Base-by-base conservation (phyloP, 2,329 filamentous ascomycete species). In the Fusarium xyrophilum region DNA sequence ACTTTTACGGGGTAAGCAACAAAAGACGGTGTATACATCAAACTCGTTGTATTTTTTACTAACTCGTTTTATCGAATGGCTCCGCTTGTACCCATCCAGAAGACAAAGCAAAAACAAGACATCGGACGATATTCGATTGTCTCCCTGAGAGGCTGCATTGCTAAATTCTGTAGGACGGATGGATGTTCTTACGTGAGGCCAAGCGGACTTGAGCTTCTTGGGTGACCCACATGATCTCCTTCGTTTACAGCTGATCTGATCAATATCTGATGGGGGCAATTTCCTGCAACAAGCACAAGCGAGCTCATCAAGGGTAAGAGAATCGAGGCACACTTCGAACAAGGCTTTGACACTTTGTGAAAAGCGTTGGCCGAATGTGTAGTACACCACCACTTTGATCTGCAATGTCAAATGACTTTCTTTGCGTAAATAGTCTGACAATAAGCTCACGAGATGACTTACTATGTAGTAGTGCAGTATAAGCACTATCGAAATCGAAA, bases 1-100 rank as follows among this genome's bases (percentile, higher is more conserved):
- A 55, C 51, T 50, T 47, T n/a, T 21, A 47, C 30, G 17, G 32
- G 8, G 42, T 25, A 23, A 54, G 46, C 47, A 52, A 30, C 28
- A 60, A 60, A 65, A 66, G 56, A 73, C 71, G 71, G 69, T 72
- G 69, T 71, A 54, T 56, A 36, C 30, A n/a, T 33, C 10, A 25
- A 32, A 50, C 25, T 56, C 33, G 21, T 35, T 42, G 27, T 19
- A 17, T 15, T 11, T 52, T 38, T 30, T 23, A 19, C 32, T 25
- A 38, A 38, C 53, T 51, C 10, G 25, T 10, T 55, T 36, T 15
- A 21, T 46, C 12, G 14, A 56, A 40, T 8, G 27, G 21, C 33
- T 27, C 33, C 33, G 30, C 48, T 36, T 27, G 25, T 46, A 46
- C 23, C 28, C 14, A 3, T 32, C 42, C n/a, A 44, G 21, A 30